These are phyloP conservation scores for Acacia concinna DNA, from an alignment of 331 rosid species.

Conservation along the genomic window DNA sequence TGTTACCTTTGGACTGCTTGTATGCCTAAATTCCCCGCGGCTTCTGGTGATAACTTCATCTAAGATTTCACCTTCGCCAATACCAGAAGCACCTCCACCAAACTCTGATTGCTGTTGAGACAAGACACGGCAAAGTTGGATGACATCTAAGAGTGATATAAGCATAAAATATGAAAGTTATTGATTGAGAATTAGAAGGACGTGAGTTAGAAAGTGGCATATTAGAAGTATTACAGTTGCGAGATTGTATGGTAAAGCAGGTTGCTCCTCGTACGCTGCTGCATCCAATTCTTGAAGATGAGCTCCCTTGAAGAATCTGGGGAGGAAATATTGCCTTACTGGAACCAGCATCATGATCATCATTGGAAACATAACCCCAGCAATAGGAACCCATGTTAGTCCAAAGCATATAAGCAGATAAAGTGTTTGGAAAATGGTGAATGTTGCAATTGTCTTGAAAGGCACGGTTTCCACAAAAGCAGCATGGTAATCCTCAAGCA, in stretches of 20 bases:
- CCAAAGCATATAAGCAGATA: constrained; percentile 88
- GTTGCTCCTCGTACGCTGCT: constrained; percentile 89
- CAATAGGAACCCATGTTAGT: constrained; percentile 96
- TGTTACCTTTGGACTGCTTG: constrained; percentile 73
- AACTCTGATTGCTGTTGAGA: constrained; percentile 74
- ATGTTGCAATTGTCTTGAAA: constrained; percentile 70
- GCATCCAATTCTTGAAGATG: constrained; percentile 99
- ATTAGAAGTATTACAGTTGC: constrained; percentile 61
- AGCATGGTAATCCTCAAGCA: constrained; percentile 93
- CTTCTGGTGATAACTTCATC: constrained; percentile 92
- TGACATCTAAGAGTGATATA: neutral
- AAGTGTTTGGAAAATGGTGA: constrained; percentile 81
- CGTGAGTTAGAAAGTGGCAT: neutral
- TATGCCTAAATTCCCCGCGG: constrained; percentile 90
- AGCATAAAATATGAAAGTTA: neutral
- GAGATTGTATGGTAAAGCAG: constrained; percentile 70
- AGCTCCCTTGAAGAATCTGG: constrained; percentile 88
- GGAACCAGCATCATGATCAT: constrained; percentile 98
- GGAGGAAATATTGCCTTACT: constrained; percentile 80
- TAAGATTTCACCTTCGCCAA: constrained; percentile 75
- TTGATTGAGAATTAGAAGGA: neutral
- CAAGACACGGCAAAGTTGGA: neutral
- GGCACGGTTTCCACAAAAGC: constrained; percentile 96
- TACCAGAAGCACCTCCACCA: constrained; percentile 58
- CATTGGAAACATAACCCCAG: constrained; percentile 91